Conservation (phyloP, 495 filamentous ascomycete species). For the Neurospora africana region DNA sequence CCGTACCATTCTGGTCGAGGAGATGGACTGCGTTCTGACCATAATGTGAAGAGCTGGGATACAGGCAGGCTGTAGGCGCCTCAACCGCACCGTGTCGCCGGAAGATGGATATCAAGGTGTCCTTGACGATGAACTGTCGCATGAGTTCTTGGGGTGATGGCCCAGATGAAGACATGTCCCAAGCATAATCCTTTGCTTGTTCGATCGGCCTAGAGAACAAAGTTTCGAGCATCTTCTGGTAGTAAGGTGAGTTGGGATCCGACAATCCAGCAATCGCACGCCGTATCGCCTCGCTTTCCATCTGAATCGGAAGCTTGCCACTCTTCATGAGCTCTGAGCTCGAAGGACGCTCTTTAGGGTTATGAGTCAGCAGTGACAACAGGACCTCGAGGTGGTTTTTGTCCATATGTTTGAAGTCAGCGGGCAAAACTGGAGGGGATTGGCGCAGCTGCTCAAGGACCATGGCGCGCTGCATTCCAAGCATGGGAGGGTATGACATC, state of each 20-base stretch:
- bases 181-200: slow-evolving; percentile 74
- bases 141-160: slow-evolving; percentile 50
- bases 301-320: slow-evolving; percentile 77
- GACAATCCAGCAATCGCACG: slow-evolving; percentile 70
- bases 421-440: slow-evolving; percentile 55
- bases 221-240: slow-evolving; percentile 74
- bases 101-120: slow-evolving; percentile 68
- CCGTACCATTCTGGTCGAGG: slow-evolving; percentile 69
- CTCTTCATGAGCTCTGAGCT: slow-evolving; percentile 75
- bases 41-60: slow-evolving; percentile 76
- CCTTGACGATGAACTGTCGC: slow-evolving; percentile 63
- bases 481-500: slow-evolving; percentile 77
- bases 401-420: slow-evolving; percentile 63
- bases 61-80: slow-evolving; percentile 57
- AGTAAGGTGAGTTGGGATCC: slow-evolving; percentile 76
- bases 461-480: slow-evolving; percentile 80
- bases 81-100: slow-evolving; percentile 89
- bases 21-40: slow-evolving; percentile 55
- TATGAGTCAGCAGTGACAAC: slow-evolving; percentile 67
- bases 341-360: slow-evolving; percentile 71
- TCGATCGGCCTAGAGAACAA: slow-evolving; percentile 64
- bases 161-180: slow-evolving; percentile 58
- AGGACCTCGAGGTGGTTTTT: slow-evolving; percentile 67
- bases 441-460: slow-evolving; percentile 62
- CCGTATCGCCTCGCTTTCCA: slow-evolving; percentile 84